Base-by-base conservation (phyloP, 768 basidiomycete species). In the Dacryopinax spathularia region DNA sequence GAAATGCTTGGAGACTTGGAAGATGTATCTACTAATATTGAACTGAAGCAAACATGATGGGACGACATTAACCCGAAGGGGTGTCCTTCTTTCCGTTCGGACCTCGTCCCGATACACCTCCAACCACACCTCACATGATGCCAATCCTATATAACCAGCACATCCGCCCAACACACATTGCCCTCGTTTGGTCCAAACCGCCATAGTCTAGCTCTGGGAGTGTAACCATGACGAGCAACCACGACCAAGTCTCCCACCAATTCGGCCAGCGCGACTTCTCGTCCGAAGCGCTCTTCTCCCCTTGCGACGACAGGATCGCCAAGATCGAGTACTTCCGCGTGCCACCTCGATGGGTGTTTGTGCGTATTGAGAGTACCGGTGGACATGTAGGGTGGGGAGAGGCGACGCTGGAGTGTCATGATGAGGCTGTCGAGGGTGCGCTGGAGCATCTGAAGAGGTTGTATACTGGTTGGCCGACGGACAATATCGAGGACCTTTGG, bases 361-460 rank as follows among this genome's bases (percentile, higher is more conserved):
- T 87, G 29, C 79, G 85, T 7, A 79, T 87, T n/a, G 82, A 83
- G 67, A 86, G 84, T 0, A 76, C 77, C 3, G 79, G 82, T 41
- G 84, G 83, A 0, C 71, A 83, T 27, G 78, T 87, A 31, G 86
- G 87, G 33, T 88, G 87, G 85, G 87, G 87, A 12, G 87, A 88
- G 71, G 83, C 78, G 29, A 87, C 86, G 0, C 79, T 89, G 1
- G 88, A 87, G 81, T 77, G 83, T 6, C 86, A 88, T 70, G 84
- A 84, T 5, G 85, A 89, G 72, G 85, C 87, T 12, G 78, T 89
- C 20, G 84, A 87, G 71, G 86, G 86, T 29, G 83, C 84, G 16
- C 78, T 82, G 67, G 68, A 73, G 25, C 85, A 86, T 67, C 77
- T 89, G n/a, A 72, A 75, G 9, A 76, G 81, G 64, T 78, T 83